Conservation (phyloP, 2,329 filamentous ascomycete species). For the Fusarium goolgardi region DNA sequence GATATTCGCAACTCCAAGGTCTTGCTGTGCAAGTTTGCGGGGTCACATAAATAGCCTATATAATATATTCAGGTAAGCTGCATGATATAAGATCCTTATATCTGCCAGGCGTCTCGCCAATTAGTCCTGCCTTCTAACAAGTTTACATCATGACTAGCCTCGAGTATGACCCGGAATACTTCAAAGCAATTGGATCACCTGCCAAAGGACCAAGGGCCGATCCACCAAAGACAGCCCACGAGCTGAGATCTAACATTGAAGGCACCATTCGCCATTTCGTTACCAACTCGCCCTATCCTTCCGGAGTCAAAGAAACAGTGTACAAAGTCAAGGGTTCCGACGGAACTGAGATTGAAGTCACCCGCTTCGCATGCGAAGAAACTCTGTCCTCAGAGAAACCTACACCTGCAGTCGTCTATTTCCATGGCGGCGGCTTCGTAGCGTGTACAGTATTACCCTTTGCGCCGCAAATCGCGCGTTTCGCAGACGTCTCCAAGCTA, state of each 20-base stretch:
- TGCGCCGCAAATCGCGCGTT: constrained; percentile 24
- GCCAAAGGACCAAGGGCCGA: not conserved
- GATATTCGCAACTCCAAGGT: not conserved
- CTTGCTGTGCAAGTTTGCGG: not conserved
- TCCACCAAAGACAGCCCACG: not conserved
- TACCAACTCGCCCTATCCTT: not conserved
- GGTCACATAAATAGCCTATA: not conserved
- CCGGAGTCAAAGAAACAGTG: constrained; percentile 2
- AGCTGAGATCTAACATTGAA: not conserved
- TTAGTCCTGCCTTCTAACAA: rapidly evolving
- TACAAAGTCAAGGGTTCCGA: constrained; percentile 16
- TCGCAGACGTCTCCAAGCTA: constrained; percentile 12
- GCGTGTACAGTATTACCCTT: constrained; percentile 16
- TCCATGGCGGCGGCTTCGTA: constrained; percentile 24
- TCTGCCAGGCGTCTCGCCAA: not conserved
- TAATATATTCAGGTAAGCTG: not conserved
- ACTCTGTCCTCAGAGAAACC: not conserved
- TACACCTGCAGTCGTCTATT: constrained; percentile 19
- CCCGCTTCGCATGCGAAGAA: constrained; percentile 13
- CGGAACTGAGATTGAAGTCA: constrained; percentile 20
- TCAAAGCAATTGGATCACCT: not conserved
- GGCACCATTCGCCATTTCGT: constrained; percentile 3
- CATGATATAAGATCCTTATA: not conserved
- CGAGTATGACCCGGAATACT: not conserved
- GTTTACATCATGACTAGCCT: not conserved